A percentile compares a stretch with the other conserved stretches of the same genome.
Evolutionary conservation across 1,284 basidiomycete genomes (phyloP).

Genomic region (Agroathelia rolfsii): DNA sequence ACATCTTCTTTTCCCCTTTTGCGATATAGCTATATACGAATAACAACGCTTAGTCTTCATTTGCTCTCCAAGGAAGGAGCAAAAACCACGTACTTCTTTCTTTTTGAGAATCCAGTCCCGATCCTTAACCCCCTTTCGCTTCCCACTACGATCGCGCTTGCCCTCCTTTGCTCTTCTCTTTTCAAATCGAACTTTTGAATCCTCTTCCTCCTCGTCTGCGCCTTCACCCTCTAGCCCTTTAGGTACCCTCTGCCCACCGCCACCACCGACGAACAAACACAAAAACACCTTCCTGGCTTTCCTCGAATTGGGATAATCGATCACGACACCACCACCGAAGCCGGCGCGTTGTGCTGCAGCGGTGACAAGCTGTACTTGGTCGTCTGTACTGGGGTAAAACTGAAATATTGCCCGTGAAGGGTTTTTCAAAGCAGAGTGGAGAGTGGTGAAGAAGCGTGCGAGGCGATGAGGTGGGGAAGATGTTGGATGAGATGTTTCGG

Average conservation of each 20-base stretch:
- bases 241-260: constrained; percentile 53
- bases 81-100: constrained; percentile 53
- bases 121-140: constrained; percentile 58
- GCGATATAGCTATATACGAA: constrained; percentile 58
- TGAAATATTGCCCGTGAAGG: constrained; percentile 92
- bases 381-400: constrained; percentile 92
- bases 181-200: constrained; percentile 53
- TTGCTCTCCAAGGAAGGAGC: constrained; percentile 4
- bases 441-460: constrained; percentile 90
- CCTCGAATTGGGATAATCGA: constrained; percentile 95
- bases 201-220: constrained; percentile 31
- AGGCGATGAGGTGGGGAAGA: constrained; percentile 90
- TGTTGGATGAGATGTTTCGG: constrained; percentile 85
- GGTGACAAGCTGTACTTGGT: constrained; percentile 93
- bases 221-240: constrained; percentile 66
- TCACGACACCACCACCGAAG: constrained; percentile 93
- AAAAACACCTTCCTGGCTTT: constrained; percentile 91
- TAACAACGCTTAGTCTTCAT: constrained; percentile 10
- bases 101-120: constrained; percentile 78
- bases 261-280: constrained; percentile 80
- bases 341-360: constrained; percentile 89
- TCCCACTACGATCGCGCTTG: constrained; percentile 43
- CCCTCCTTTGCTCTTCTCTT: constrained; percentile 54
- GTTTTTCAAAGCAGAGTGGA: constrained; percentile 86
- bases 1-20: constrained; percentile 74